A percentile compares a stretch with the other conserved stretches of the same genome.
Conservation (phyloP, 805 yeast genomes). For the Candida hungchunana region DNA sequence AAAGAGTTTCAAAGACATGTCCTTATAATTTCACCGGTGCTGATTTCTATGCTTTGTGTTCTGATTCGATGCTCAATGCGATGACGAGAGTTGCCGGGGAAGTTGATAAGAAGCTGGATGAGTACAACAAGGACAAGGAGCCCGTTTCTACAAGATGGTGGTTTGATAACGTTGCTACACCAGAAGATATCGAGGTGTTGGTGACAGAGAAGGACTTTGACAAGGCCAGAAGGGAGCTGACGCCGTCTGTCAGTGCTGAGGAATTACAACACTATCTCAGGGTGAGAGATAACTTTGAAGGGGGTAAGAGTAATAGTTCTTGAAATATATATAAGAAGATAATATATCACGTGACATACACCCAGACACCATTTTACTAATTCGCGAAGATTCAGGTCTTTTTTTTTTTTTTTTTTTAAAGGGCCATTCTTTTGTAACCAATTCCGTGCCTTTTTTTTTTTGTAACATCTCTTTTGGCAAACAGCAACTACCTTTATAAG, state of each 20-base stretch:
- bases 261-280: constrained; percentile 78
- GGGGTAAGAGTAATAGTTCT: constrained; percentile 33
- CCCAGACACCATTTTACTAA: constrained; percentile 3
- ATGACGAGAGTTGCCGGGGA: constrained; percentile 84
- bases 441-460: no score
- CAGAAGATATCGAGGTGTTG: constrained; percentile 60
- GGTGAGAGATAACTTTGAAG: constrained; percentile 81
- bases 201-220: constrained; percentile 72
- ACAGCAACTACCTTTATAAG: no score
- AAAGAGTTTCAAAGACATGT: constrained; percentile 59
- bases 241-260: constrained; percentile 83
- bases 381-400: no score
- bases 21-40: constrained; percentile 96
- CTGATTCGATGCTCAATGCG: constrained; percentile 94
- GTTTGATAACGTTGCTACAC: constrained; percentile 78
- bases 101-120: constrained; percentile 61
- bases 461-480: no score
- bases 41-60: constrained; percentile 92
- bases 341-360: no score
- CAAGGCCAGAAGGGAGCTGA: constrained; percentile 67
- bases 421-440: no score
- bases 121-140: constrained; percentile 42
- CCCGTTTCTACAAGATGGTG: constrained; percentile 73
- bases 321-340: no score
- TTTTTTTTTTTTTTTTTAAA: no score